Base-by-base conservation (phyloP, 139 green algal genomes). In the Tetratostichococcus sp. region DNA sequence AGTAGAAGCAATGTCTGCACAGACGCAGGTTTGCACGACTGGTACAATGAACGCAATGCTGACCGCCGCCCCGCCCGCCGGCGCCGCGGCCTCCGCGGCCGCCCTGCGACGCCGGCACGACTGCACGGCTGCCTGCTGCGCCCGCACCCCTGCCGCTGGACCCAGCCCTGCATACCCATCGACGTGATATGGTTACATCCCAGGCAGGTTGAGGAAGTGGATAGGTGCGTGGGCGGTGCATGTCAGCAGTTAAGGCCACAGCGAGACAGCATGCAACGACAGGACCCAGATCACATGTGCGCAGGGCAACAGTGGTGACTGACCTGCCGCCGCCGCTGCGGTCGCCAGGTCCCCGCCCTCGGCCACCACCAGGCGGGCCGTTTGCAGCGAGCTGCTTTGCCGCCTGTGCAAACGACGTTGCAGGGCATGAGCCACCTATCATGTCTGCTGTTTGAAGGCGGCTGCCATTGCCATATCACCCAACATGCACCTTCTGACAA, bases 361-460 rank as follows among this genome's bases (percentile, higher is more conserved):
- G 43, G 70, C 35, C 57, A 42, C 42, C 72, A 35, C 1, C 42
- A 30, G 68, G 17, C 67, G 30, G 16, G 34, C 67, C 26, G 39
- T 35, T 57, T 42, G 73, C 33, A 35, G 43, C 43, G 35, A 65
- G 35, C 43, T 70, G 42, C 77, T 84, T 83, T 32, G 17, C 69
- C 75, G 72, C 11, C 39, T 50, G 39, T 50, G 11, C 6, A 21
- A 50, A 11, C 8, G 6, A 11, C 5, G 77, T 80, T 25, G 32
- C 69, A n/a, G 19, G 26, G 17, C 32, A 31, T 58, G 8, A 50
- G 39, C 8, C 39, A 11, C 39, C n/a, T n/a, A n/a, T n/a, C n/a
- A n/a, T n/a, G n/a, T n/a, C n/a, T n/a, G n/a, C n/a, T n/a, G n/a
- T n/a, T n/a, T n/a, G n/a, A n/a, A n/a, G n/a, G n/a, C n/a, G n/a